These are phyloP conservation scores for Acacia confusa DNA, from an alignment of 306 rosid genomes.

Conservation along the genomic window DNA sequence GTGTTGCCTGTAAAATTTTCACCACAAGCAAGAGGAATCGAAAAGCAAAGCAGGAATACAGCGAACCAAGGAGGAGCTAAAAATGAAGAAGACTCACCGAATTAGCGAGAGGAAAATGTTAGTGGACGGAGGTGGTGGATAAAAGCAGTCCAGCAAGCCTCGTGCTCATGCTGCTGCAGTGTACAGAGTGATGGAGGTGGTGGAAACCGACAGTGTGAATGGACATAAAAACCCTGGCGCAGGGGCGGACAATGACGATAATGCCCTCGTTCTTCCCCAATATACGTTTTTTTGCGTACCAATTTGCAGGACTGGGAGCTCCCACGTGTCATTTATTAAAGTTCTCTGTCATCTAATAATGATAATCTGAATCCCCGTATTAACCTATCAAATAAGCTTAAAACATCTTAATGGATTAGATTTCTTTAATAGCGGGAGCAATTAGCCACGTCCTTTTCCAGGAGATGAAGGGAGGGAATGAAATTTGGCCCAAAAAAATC, in stretches of 20 bases:
- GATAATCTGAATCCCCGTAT: neutral
- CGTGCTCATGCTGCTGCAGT: conserved; percentile 19
- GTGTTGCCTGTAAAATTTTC: neutral
- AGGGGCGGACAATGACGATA: conserved; percentile 19
- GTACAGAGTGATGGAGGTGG: neutral
- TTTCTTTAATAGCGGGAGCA: neutral
- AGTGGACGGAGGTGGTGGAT: neutral
- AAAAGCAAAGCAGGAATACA: neutral
- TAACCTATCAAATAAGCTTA: conserved; percentile 15
- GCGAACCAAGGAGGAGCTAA: neutral
- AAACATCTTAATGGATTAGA: conserved; percentile 6
- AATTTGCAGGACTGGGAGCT: neutral
- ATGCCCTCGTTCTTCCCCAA: neutral
- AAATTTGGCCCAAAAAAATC: neutral
- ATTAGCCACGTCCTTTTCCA: neutral
- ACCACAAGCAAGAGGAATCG: neutral
- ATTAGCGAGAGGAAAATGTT: neutral
- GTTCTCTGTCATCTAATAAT: neutral
- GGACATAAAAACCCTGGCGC: conserved; percentile 28
- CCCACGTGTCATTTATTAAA: conserved; percentile 30
- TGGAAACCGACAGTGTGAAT: conserved; percentile 30
- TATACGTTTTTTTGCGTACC: neutral
- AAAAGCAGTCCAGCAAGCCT: neutral
- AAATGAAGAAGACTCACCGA: neutral
- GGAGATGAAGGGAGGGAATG: neutral